Base-by-base conservation (phyloP, 2,329 filamentous ascomycete genomes). In the Pseudocercospora fuligena region DNA sequence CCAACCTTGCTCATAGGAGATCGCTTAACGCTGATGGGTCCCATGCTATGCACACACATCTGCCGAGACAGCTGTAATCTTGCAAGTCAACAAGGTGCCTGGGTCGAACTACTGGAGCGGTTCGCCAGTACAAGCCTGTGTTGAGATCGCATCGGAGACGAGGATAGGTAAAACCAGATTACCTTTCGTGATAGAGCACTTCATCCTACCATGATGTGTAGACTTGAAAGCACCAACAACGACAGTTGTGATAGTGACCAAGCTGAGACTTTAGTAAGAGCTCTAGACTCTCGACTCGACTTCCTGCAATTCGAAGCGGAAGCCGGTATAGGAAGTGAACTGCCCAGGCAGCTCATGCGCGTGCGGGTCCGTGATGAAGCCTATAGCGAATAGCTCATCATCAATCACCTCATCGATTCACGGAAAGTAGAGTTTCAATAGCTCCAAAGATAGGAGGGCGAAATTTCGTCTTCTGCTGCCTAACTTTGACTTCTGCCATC, bases 291-390 rank as follows among this genome's bases (percentile, higher is more conserved):
- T 19, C 27, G 11, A n/a, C 27, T 8, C 51, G 16, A 56, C 23
- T 31, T 56, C 27, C 25, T 27, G 51, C 27, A 56, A 31, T 29
- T n/a, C 23, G 23, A 56, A 56, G 23, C 25, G 11, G 51, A 31
- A 56, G 12, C 23, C 51, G 16, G 7, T 56, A 16, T 51, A 25
- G 47, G 21, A 12, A 51, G 23, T 51, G 40, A 19, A 51, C 47
- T 25, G 21, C 21, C 47, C 21, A 27, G 23, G 47, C 47, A 27
- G 27, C 16, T 43, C 40, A 43, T 27, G 51, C 16, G 25, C 25
- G 51, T 56, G 51, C 51, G 27, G 51, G 51, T 76, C 73, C 36
- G 74, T 75, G 31, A 73, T 61, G 63, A 75, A 75, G 1, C 68
- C 73, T 16, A 65, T 61, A 14, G 67, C 66, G 21, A 75, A 49